Percentiles rank a stretch among this genome's conserved stretches.
phyloP scores from a whole-genome alignment of 129 eudicot species.

The Centrapalus pauciflorus region DNA sequence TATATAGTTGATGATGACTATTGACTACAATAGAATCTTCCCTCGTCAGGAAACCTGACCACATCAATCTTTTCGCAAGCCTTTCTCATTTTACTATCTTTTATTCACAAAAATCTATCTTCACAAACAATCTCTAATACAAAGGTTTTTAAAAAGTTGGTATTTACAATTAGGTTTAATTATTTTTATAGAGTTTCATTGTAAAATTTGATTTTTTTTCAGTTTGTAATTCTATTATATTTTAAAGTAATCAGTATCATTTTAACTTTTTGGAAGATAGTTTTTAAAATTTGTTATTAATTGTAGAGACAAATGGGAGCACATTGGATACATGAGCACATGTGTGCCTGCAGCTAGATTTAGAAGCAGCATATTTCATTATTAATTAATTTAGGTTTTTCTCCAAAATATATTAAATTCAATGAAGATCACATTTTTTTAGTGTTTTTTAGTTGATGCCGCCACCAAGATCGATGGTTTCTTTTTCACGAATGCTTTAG shows the following conservation, averaged over 20 bases:
- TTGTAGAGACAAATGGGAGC: constrained; percentile 8
- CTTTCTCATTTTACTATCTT: too few species aligned
- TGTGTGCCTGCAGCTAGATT: neutral
- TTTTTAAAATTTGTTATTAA: too few species aligned
- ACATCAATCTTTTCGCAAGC: constrained; percentile 10
- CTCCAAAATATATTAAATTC: neutral
- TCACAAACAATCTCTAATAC: too few species aligned
- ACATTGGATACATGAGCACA: neutral
- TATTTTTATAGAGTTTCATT: too few species aligned
- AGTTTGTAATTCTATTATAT: too few species aligned
- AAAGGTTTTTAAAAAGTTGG: too few species aligned
- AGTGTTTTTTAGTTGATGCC: constrained; percentile 11
- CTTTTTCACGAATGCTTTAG: constrained; percentile 60
- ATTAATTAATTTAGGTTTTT: neutral
- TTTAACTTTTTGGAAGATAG: too few species aligned
- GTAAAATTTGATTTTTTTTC: too few species aligned
- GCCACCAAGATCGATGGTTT: constrained; percentile 23
- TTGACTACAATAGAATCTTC: constrained; percentile 13
- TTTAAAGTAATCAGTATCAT: too few species aligned
- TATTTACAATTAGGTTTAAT: too few species aligned
- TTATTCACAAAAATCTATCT: too few species aligned
- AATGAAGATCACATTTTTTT: constrained; percentile 6
- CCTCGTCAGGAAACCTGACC: constrained; percentile 11
- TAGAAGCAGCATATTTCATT: neutral
- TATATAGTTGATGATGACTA: constrained; percentile 1